Conservation (phyloP, 129 eudicot species). For the Flaveria sonorensis region DNA sequence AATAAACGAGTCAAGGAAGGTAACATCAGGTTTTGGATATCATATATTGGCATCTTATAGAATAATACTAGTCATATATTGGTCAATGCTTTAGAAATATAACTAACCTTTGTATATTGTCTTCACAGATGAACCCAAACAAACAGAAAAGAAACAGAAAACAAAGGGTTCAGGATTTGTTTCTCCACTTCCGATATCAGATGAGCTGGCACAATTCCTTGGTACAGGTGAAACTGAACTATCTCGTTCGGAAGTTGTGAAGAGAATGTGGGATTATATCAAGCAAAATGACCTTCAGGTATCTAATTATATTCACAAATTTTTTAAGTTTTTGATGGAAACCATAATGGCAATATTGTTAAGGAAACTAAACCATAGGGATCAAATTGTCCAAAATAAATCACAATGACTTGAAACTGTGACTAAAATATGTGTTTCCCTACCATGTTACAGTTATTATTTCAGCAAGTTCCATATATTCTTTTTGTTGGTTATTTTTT, state of each 20-base stretch:
- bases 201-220: constrained; percentile 46
- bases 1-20: constrained; percentile 44
- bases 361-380: too few species aligned
- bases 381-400: not conserved
- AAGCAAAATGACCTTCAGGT: constrained; percentile 58
- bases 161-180: constrained; percentile 47
- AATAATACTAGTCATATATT: not conserved
- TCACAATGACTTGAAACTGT: not conserved
- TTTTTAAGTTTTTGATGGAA: not conserved
- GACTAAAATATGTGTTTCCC: constrained; percentile 2
- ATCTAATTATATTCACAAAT: not conserved
- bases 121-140: constrained; percentile 36
- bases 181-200: constrained; percentile 49
- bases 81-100: not conserved
- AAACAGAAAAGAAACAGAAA: constrained; percentile 38
- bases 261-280: constrained; percentile 58
- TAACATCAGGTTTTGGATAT: not conserved
- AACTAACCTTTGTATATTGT: constrained; percentile 14
- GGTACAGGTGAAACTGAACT: constrained; percentile 49
- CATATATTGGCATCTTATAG: not conserved
- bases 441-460: not conserved
- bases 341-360: too few species aligned
- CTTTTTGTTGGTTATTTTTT: constrained; percentile 19
- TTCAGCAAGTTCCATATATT: constrained; percentile 12
- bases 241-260: constrained; percentile 50